Percentiles rank a stretch among this genome's conserved stretches.
Evolutionary conservation across 1,139 yeast species (phyloP).

Genomic region (Pneumocystis sp.): DNA sequence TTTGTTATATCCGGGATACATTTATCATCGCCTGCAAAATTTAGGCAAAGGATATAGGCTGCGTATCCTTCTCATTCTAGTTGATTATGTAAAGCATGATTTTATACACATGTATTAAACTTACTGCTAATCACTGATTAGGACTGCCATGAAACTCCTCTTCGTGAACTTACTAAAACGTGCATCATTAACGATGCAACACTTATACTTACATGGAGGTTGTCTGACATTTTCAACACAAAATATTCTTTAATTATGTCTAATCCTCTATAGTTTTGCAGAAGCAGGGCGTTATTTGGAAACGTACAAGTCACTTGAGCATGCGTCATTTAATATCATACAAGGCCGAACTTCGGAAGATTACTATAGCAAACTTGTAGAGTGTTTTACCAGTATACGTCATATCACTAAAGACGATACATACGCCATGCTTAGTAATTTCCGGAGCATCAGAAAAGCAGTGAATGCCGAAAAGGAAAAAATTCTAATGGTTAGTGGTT

Average conservation of each 20-base stretch:
- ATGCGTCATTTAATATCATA: constrained; percentile 25
- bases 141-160: constrained; percentile 44
- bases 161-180: constrained; percentile 54
- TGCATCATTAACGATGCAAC: constrained; percentile 61
- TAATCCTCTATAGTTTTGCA: constrained; percentile 26
- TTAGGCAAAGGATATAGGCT: constrained; percentile 35
- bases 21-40: constrained; percentile 52
- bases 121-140: not conserved
- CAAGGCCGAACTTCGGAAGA: constrained; percentile 33
- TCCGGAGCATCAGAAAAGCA: constrained; percentile 38
- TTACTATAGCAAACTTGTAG: constrained; percentile 37
- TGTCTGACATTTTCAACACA: not conserved
- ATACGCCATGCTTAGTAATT: constrained; percentile 37
- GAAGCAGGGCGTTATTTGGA: constrained; percentile 71
- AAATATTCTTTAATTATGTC: not conserved
- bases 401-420: constrained; percentile 49
- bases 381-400: constrained; percentile 37
- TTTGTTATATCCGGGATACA: constrained; percentile 70
- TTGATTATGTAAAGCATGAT: constrained; percentile 43
- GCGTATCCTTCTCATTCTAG: constrained; percentile 53
- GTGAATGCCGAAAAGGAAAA: constrained; percentile 28
- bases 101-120: not conserved
- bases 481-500: constrained; percentile 31
- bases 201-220: constrained; percentile 62
- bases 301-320: constrained; percentile 23